Percentiles rank a stretch among this genome's conserved stretches.
Evolutionary conservation across 192 early-diverging fungal species (phyloP).

Genomic region (Coemansia sp.): DNA sequence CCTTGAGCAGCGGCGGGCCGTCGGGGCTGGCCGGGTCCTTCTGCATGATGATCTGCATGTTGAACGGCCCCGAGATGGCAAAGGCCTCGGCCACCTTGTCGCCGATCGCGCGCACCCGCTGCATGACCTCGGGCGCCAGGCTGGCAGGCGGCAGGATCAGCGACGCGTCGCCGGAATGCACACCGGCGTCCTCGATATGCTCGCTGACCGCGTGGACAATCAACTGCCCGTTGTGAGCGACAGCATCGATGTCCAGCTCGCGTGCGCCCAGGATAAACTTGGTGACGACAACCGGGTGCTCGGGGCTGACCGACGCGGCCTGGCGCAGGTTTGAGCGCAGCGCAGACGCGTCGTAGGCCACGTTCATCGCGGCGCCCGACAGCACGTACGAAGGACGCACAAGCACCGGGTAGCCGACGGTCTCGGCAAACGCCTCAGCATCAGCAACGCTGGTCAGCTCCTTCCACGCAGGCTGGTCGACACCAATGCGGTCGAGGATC

Average conservation of each 20-base stretch:
- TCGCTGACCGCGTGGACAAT: conserved; percentile 89
- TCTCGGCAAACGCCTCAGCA: conserved; percentile 81
- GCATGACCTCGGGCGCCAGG: conserved; percentile 56
- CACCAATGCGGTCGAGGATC: conserved; percentile 92
- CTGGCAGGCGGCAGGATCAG: conserved; percentile 79
- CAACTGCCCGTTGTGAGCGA: conserved; percentile 81
- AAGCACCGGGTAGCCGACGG: conserved; percentile 92
- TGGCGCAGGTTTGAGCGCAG: conserved; percentile 74
- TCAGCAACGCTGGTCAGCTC: conserved; percentile 90
- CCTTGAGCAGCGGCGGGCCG: conserved; percentile 67
- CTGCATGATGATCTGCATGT: conserved; percentile 94
- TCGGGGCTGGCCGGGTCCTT: conserved; percentile 39
- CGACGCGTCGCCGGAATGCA: conserved; percentile 97
- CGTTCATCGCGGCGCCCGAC: conserved; percentile 99
- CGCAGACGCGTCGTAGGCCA: conserved; percentile 75
- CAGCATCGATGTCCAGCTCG: conserved; percentile 95
- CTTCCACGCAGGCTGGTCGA: conserved; percentile 97
- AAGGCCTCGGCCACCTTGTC: conserved; percentile 87
- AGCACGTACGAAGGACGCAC: conserved; percentile 98
- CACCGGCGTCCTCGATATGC: conserved; percentile 96
- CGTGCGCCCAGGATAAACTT: conserved; percentile 94
- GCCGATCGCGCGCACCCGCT: conserved; percentile 72
- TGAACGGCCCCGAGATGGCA: conserved; percentile 93
- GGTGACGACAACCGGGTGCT: conserved; percentile 95
- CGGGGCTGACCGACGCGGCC: conserved; percentile 85